Percentiles rank a stretch among this genome's conserved stretches.
Evolutionary conservation across 2,329 filamentous ascomycete genomes (phyloP).

Genomic region (Hypomyces perniciosus): DNA sequence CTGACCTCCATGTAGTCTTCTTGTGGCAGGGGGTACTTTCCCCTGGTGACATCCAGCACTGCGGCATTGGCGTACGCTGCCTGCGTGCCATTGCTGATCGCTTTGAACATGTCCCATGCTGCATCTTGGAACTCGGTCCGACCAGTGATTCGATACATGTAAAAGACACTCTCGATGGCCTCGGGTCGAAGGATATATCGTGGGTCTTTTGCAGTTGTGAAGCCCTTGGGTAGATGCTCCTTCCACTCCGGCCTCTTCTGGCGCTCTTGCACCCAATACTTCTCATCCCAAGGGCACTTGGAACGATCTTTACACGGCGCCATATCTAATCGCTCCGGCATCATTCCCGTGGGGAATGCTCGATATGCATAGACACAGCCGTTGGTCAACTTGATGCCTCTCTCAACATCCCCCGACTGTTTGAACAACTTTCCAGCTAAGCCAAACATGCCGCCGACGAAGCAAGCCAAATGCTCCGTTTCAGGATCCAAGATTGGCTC

Average conservation of each 20-base stretch:
- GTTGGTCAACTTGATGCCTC: conserved; percentile 40
- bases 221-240: conserved; percentile 43
- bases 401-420: conserved; percentile 35
- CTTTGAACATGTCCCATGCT: conserved; percentile 67
- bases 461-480: conserved; percentile 45
- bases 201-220: conserved; percentile 47
- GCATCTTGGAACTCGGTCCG: conserved; percentile 57
- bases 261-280: conserved; percentile 50
- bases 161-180: conserved; percentile 74
- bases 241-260: conserved; percentile 14
- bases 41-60: conserved; percentile 51
- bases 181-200: conserved; percentile 66
- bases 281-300: conserved; percentile 30
- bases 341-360: conserved; percentile 42
- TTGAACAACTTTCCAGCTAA: conserved; percentile 41
- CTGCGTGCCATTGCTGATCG: conserved; percentile 52
- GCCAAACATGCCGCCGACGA: conserved; percentile 45
- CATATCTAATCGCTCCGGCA: conserved; percentile 45
- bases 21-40: conserved; percentile 16
- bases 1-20: conserved; percentile 55
- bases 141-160: conserved; percentile 67
- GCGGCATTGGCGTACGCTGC: conserved; percentile 56
- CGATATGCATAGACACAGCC: conserved; percentile 49
- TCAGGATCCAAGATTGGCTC: conserved; percentile 23
- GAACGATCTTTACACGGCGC: conserved; percentile 30